phyloP scores from a whole-genome alignment of 2,329 filamentous ascomycete species.

The Botrytis squamosa region DNA sequence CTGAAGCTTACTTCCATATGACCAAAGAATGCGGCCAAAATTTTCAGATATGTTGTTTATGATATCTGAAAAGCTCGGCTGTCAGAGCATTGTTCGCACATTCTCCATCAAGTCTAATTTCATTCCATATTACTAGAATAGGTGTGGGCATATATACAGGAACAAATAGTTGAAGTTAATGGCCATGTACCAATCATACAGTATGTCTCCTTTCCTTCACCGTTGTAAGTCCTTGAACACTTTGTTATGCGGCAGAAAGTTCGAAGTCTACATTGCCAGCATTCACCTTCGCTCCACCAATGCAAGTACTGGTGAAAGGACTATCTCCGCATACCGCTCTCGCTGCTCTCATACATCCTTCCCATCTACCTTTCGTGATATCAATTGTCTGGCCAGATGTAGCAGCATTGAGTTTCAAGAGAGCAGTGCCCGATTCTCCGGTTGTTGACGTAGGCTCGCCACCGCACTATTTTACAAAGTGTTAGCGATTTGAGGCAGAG shows the following conservation, averaged over 20 bases:
- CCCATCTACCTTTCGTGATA: slow-evolving; percentile 53
- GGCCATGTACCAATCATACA: not conserved
- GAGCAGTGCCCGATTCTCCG: slow-evolving; percentile 48
- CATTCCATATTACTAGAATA: not conserved
- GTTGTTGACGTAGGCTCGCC: slow-evolving; percentile 46
- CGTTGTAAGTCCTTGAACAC: not conserved
- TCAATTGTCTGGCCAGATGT: slow-evolving; percentile 49
- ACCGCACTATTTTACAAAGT: slow-evolving; percentile 42
- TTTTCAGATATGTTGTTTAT: too few species aligned
- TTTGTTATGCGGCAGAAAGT: slow-evolving; percentile 7
- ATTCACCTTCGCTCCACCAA: slow-evolving; percentile 30
- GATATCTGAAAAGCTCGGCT: too few species aligned
- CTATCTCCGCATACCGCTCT: slow-evolving; percentile 30
- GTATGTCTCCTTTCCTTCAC: not conserved
- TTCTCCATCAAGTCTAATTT: not conserved
- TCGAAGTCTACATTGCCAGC: slow-evolving; percentile 31
- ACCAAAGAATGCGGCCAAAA: too few species aligned
- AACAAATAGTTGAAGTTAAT: not conserved
- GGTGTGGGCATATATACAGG: not conserved
- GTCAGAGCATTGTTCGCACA: not conserved
- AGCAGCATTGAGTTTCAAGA: slow-evolving; percentile 48
- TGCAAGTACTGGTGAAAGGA: slow-evolving; percentile 30
- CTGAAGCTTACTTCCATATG: too few species aligned
- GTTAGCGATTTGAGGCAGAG: not conserved
- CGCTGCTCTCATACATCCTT: slow-evolving; percentile 54